Base-by-base conservation (phyloP, 495 filamentous ascomycete genomes). In the Aspergillus haitiensis region DNA sequence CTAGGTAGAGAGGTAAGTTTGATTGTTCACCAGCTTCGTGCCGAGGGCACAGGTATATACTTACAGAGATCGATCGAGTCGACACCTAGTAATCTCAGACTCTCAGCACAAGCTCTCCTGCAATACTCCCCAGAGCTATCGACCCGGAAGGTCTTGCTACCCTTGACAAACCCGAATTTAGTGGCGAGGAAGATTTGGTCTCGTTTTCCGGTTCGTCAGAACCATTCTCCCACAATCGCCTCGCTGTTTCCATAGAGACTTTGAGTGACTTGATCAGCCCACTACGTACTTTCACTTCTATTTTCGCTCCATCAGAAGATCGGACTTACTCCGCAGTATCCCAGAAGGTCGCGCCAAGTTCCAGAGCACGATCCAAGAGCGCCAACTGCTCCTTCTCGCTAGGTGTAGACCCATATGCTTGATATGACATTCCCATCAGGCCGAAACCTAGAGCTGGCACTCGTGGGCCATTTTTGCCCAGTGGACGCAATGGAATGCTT, bases 201-300 rank as follows among this genome's bases (percentile, higher is more conserved):
- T 9, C 57, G 39, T 16, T 59, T 59, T 6, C 7, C 33, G 15
- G 52, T 52, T 16, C 54, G 53, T 5, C 49, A 40, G 33, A 59
- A 21, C 57, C 57, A 59, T 46, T 34, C 46, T n/a, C 57, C 57
- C 39, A 59, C 36, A 33, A 59, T 40, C 13, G 35, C 49, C 37
- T 59, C 57, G 39, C 57, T 59, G 27, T 59, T 50, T 18, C 57
- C 57, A 16, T 59, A 59, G 31, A 59, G 49, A 18, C 57, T 61
- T 31, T 13, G 15, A 16, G 7, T 32, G 2, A 8, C 6, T 12
- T 12, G 8, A 40, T 60, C n/a, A 60, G 58, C 39, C 15, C 1
- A 21, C 1, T 11, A 45, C 21, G 21, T 27, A 27, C 21, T 27
- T 27, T 27, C 21, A 57, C 33, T 15, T 16, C 2, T 8, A n/a